Evolutionary conservation across 2,329 filamentous ascomycete species (phyloP).

Genomic region (Talaromyces sp.): DNA sequence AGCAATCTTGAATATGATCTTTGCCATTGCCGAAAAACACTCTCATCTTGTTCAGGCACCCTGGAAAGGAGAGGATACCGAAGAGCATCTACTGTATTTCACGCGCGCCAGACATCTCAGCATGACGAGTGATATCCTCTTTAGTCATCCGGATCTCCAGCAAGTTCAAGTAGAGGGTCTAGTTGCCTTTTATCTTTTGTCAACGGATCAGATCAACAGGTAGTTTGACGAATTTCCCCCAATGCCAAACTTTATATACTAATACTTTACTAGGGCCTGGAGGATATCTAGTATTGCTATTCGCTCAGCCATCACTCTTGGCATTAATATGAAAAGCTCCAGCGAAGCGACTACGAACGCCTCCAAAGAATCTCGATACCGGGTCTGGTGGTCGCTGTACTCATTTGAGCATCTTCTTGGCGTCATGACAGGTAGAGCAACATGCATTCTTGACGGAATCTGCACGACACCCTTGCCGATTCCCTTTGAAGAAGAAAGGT

Average conservation of each 20-base stretch:
- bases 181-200: constrained; percentile 40
- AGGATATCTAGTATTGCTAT: constrained; percentile 38
- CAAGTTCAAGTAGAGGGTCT: constrained; percentile 42
- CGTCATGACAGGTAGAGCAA: constrained; percentile 43
- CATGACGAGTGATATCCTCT: constrained; percentile 39
- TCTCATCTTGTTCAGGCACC: constrained; percentile 39
- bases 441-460: constrained; percentile 38
- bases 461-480: constrained; percentile 40
- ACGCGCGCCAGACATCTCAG: constrained; percentile 40
- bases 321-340: constrained; percentile 42
- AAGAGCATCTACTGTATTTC: constrained; percentile 42
- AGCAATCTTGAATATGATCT: constrained; percentile 44
- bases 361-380: constrained; percentile 43
- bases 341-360: constrained; percentile 31
- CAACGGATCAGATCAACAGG: constrained; percentile 42
- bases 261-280: constrained; percentile 33
- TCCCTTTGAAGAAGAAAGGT: constrained; percentile 37
- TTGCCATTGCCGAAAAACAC: constrained; percentile 42
- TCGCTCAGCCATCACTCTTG: constrained; percentile 39
- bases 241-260: neutral
- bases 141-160: constrained; percentile 42
- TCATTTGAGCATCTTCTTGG: constrained; percentile 41
- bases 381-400: constrained; percentile 44
- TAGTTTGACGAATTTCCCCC: constrained; percentile 10
- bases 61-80: constrained; percentile 35